These are phyloP conservation scores for Penicillium lividum DNA, from an alignment of 495 filamentous ascomycete genomes.

Conservation along the genomic window DNA sequence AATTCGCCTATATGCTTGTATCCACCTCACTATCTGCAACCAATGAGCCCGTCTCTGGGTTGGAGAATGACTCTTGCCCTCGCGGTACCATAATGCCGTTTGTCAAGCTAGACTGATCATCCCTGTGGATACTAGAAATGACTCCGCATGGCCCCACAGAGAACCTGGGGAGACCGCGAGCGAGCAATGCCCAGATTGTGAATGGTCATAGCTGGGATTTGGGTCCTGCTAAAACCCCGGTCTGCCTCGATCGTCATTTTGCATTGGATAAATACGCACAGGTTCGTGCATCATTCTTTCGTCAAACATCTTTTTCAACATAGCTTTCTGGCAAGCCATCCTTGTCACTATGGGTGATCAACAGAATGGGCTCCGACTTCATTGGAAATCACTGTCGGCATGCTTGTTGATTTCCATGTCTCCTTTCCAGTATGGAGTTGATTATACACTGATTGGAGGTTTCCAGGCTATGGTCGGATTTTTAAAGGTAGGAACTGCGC, in stretches of 20 bases:
- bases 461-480: slow-evolving; percentile 66
- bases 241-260: background rate
- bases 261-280: background rate
- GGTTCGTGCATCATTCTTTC: background rate
- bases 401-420: slow-evolving; percentile 26
- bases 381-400: slow-evolving; percentile 25
- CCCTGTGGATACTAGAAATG: background rate
- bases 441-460: slow-evolving; percentile 62
- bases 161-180: background rate
- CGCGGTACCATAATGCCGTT: slow-evolving; percentile 9
- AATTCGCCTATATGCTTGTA: background rate
- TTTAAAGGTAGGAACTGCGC: slow-evolving; percentile 37
- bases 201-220: background rate
- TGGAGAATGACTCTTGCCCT: slow-evolving; percentile 10
- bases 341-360: slow-evolving; percentile 9
- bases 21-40: background rate
- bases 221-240: background rate
- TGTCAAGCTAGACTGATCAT: slow-evolving; percentile 1
- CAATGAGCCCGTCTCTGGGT: background rate
- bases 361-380: slow-evolving; percentile 19
- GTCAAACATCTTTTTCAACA: background rate
- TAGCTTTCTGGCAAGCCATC: background rate
- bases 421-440: slow-evolving; percentile 64
- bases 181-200: background rate
- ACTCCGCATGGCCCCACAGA: slow-evolving; percentile 23